phyloP scores from a whole-genome alignment of 192 early-diverging fungal species.

The Coemansia sp. region DNA sequence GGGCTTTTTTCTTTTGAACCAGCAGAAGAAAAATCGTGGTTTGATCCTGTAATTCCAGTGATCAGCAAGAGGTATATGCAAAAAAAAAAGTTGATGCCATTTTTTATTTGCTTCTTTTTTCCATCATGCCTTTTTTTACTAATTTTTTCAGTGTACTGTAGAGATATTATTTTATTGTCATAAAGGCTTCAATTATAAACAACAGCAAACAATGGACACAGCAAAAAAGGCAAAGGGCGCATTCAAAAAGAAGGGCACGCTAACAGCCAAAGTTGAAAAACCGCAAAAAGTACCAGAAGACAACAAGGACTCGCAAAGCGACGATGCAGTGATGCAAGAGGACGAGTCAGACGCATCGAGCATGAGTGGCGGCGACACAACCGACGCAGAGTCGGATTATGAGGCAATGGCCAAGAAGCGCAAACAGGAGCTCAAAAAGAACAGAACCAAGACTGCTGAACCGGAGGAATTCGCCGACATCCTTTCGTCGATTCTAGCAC shows the following conservation, averaged over 20 bases:
- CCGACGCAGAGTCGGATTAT: slow-evolving; percentile 41
- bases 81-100: not conserved
- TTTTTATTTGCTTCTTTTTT: not conserved
- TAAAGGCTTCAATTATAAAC: not conserved
- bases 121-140: slow-evolving; percentile 1
- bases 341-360: slow-evolving; percentile 8
- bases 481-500: slow-evolving; percentile 42
- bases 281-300: not conserved
- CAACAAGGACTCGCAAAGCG: not conserved
- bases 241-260: slow-evolving; percentile 12
- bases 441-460: slow-evolving; percentile 32
- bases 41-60: not conserved
- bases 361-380: slow-evolving; percentile 14
- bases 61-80: not conserved
- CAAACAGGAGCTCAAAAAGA: slow-evolving; percentile 27
- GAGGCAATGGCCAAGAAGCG: slow-evolving; percentile 27
- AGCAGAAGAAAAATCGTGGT: not conserved
- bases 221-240: not conserved
- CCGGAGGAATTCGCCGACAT: slow-evolving; percentile 37
- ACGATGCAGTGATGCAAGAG: not conserved
- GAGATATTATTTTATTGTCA: not conserved
- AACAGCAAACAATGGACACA: not conserved
- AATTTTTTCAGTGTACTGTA: not conserved
- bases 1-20: not conserved
- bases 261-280: slow-evolving; percentile 9